Base-by-base conservation (phyloP, 495 filamentous ascomycete genomes). In the Penicillium longicatenatum region DNA sequence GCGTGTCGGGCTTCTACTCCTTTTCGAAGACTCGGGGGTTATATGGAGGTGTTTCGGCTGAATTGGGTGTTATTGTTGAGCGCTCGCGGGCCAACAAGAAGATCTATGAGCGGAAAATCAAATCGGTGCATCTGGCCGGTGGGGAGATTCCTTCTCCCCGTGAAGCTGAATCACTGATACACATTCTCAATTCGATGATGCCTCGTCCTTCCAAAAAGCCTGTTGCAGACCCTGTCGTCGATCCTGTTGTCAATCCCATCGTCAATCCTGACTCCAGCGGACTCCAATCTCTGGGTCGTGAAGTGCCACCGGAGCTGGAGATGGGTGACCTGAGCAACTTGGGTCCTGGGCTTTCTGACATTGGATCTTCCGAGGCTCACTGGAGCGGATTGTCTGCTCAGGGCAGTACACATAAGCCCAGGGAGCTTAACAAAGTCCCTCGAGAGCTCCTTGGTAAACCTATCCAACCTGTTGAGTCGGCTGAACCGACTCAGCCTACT, bases 11-110 rank as follows among this genome's bases (percentile, higher is more conserved):
- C 19, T 85, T 97, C 20, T 97, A 96, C 77, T 86, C 89, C 51
- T 98, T 97, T 74, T 89, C 85, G 63, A 97, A 97, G 76, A 97
- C 94, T 12, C 94, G 95, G 69, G 92, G 93, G 0, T 68, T 97
- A 11, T 98, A 96, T 62, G 93, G 92, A 1, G 94, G 94, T 49
- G 87, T 96, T 19, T 92, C 87, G 42, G 74, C 96, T 39, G 93
- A 98, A 69, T 93, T 91, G 8, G 87, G 85, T 16, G 85, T 86
- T n/a, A 83, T 98, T 39, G 83, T 93, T 33, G 94, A 98, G 74
- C 84, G 93, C 22, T 84, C 88, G 57, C 89, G 92, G 68, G 92
- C 94, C 22, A 98, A 97, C 65, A 86, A 90, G 69, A 96, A 94
- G 72, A 79, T 98, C 17, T 98, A 98, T 73, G 87, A 89, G 41